phyloP scores from a whole-genome alignment of 805 yeast genomes.

The Yarrowia porcina region DNA sequence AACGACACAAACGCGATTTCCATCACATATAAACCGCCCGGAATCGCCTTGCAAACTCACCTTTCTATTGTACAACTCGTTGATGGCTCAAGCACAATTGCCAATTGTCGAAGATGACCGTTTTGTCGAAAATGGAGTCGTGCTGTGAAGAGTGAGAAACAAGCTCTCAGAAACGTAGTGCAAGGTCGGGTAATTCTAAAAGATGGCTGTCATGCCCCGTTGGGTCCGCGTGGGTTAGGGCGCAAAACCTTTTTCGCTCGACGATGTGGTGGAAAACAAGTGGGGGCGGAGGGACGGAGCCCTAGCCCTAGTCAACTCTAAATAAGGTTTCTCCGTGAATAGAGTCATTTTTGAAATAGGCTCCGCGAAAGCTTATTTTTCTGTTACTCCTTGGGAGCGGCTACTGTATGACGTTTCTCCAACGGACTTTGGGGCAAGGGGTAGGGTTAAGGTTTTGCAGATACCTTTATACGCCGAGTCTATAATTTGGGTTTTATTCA shows the following conservation, averaged over 20 bases:
- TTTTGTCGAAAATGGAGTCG: constrained; percentile 4
- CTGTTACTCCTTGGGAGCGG: not conserved
- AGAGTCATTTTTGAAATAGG: not conserved
- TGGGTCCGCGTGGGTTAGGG: constrained; percentile 12
- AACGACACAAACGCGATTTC: too few species aligned
- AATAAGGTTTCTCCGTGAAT: not conserved
- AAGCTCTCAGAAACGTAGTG: constrained; percentile 10
- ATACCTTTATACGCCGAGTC: constrained; percentile 14
- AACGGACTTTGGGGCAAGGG: not conserved
- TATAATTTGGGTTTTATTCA: too few species aligned
- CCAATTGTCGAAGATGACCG: constrained; percentile 15
- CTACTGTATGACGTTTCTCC: not conserved
- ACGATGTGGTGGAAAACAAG: not conserved
- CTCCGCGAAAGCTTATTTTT: not conserved
- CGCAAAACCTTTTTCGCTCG: not conserved
- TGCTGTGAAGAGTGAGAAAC: constrained; percentile 18
- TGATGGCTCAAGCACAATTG: constrained; percentile 19
- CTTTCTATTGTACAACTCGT: constrained; percentile 9
- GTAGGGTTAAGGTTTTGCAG: not conserved
- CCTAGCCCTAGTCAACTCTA: not conserved
- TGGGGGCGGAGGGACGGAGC: not conserved
- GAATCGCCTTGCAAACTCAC: too few species aligned
- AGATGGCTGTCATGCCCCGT: constrained; percentile 11
- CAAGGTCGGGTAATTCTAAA: constrained; percentile 25
- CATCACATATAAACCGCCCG: too few species aligned